Evolutionary conservation across 1,284 basidiomycete species (phyloP).

Genomic region (Austroboletus sp.): DNA sequence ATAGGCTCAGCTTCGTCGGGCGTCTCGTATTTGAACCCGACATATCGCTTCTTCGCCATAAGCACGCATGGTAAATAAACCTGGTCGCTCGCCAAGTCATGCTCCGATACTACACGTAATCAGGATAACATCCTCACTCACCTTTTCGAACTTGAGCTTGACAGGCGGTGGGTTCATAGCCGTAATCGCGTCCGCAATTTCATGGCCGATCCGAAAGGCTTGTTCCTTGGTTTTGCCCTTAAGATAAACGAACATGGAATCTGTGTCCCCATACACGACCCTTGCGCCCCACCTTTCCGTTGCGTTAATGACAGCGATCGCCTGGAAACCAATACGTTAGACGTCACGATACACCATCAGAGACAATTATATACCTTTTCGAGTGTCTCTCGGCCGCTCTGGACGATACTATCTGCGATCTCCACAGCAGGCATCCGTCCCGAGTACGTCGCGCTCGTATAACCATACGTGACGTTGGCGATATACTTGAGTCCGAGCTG

Average conservation of each 20-base stretch:
- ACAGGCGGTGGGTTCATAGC: conserved; percentile 83
- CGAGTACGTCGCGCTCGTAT: conserved; percentile 88
- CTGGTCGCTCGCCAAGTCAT: conserved; percentile 34
- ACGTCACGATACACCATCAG: background rate
- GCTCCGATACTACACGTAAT: background rate
- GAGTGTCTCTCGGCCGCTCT: conserved; percentile 89
- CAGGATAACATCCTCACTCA: conserved; percentile 24
- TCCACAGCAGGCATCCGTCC: conserved; percentile 98
- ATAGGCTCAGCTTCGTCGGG: conserved; percentile 71
- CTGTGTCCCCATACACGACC: conserved; percentile 98
- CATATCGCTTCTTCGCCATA: conserved; percentile 94
- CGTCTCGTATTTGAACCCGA: conserved; percentile 90
- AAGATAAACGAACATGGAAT: conserved; percentile 87
- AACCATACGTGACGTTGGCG: conserved; percentile 90
- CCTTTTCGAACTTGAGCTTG: conserved; percentile 97
- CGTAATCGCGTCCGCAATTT: conserved; percentile 87
- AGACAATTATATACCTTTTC: conserved; percentile 61
- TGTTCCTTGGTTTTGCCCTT: conserved; percentile 87
- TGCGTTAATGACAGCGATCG: conserved; percentile 75
- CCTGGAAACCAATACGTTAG: conserved; percentile 40
- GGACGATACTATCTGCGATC: conserved; percentile 96
- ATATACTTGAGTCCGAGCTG: conserved; percentile 85
- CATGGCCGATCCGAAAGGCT: conserved; percentile 86
- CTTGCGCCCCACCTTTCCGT: conserved; percentile 82
- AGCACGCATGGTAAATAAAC: conserved; percentile 91